phyloP scores from a whole-genome alignment of 2,329 filamentous ascomycete genomes.

The Botrytis paeoniae region DNA sequence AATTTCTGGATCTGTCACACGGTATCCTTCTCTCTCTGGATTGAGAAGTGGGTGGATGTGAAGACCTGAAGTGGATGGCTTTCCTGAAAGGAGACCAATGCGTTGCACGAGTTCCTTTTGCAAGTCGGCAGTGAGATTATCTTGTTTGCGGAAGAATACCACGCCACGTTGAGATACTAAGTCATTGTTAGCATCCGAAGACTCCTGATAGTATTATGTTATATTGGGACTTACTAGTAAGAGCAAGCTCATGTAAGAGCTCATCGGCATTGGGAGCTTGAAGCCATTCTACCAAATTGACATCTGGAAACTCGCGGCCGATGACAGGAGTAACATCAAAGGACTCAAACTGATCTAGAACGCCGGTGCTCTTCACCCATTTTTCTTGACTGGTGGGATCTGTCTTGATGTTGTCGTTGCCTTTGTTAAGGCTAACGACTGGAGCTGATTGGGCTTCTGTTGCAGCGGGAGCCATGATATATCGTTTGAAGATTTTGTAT shows the following conservation, averaged over 20 bases:
- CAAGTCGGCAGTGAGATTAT: slow-evolving; percentile 57
- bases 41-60: slow-evolving; percentile 61
- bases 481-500: slow-evolving; percentile 6
- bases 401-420: slow-evolving; percentile 17
- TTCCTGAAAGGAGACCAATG: slow-evolving; percentile 56
- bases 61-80: slow-evolving; percentile 52
- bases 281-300: slow-evolving; percentile 46
- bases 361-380: slow-evolving; percentile 33
- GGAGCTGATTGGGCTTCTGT: slow-evolving; percentile 21
- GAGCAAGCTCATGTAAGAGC: slow-evolving; percentile 49
- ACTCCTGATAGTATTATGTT: background rate
- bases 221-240: slow-evolving; percentile 39
- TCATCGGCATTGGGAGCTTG: slow-evolving; percentile 47
- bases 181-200: background rate
- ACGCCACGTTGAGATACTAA: slow-evolving; percentile 66
- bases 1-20: slow-evolving; percentile 54
- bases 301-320: slow-evolving; percentile 44
- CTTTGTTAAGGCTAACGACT: slow-evolving; percentile 12
- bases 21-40: slow-evolving; percentile 47
- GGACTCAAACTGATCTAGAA: slow-evolving; percentile 32
- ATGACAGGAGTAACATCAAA: slow-evolving; percentile 47
- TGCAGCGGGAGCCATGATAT: slow-evolving; percentile 28
- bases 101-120: slow-evolving; percentile 63
- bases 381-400: slow-evolving; percentile 22
- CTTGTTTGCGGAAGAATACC: slow-evolving; percentile 66